These are phyloP conservation scores for Cyathus pygmaeus DNA, from an alignment of 1,284 basidiomycete genomes.

Conservation along the genomic window DNA sequence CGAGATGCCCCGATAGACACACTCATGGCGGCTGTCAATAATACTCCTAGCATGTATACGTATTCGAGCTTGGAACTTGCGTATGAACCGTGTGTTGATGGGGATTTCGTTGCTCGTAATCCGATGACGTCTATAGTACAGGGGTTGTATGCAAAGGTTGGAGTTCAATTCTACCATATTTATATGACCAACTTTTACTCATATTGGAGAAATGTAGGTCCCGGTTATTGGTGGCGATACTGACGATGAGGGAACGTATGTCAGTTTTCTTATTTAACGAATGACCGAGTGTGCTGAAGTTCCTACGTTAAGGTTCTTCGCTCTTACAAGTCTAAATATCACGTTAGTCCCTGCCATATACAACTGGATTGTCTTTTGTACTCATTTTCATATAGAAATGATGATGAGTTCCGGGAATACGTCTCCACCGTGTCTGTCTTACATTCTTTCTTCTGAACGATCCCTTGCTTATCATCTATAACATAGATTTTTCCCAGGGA, in stretches of 20 bases:
- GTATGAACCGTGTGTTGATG: slow-evolving; percentile 26
- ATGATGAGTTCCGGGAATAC: slow-evolving; percentile 23
- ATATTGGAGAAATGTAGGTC: slow-evolving; percentile 19
- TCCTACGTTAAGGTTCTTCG: slow-evolving; percentile 17
- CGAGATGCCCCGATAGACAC: slow-evolving; percentile 20
- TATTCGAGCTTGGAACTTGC: slow-evolving; percentile 17
- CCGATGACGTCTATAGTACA: slow-evolving; percentile 36
- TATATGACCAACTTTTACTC: neutral
- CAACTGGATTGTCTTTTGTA: slow-evolving; percentile 16
- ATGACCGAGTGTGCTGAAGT: neutral
- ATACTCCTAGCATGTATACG: slow-evolving; percentile 17
- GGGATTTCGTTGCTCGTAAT: slow-evolving; percentile 19
- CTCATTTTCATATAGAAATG: slow-evolving; percentile 17
- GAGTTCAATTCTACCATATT: neutral
- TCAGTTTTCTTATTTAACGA: slow-evolving; percentile 1
- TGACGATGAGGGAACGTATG: slow-evolving; percentile 44
- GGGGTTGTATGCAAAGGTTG: slow-evolving; percentile 28
- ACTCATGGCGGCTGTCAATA: slow-evolving; percentile 23
- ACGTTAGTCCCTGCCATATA: slow-evolving; percentile 15
- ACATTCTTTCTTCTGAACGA: neutral
- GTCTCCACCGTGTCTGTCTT: slow-evolving; percentile 20
- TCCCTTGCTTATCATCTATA: neutral
- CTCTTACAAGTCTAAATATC: slow-evolving; percentile 22
- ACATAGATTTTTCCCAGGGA: slow-evolving; percentile 21
- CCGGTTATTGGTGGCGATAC: slow-evolving; percentile 33